Conservation (phyloP, 1,284 basidiomycete genomes). For the Ceratobasidium sp. region DNA sequence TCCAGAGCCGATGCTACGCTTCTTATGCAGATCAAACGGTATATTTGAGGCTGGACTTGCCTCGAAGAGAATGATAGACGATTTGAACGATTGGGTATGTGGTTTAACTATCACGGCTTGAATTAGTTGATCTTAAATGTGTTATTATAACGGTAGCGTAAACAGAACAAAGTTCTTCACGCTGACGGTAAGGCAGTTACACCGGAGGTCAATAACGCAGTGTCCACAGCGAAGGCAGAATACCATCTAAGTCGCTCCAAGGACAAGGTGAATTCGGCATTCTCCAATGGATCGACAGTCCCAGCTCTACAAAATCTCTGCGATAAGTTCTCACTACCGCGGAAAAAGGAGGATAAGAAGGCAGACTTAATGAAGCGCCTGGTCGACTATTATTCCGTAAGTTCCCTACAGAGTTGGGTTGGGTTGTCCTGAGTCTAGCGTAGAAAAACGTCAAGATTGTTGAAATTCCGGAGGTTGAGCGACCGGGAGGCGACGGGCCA, state of each 20-base stretch:
- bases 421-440: too few relatives aligned
- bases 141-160: background rate
- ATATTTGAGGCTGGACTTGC: background rate
- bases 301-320: background rate
- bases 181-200: background rate
- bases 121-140: background rate
- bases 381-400: background rate
- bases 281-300: background rate
- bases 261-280: background rate
- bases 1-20: background rate
- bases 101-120: background rate
- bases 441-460: background rate
- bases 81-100: background rate
- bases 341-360: background rate
- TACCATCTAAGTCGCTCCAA: background rate
- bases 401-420: background rate
- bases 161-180: background rate
- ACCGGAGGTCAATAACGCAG: background rate
- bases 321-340: background rate
- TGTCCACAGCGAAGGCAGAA: background rate
- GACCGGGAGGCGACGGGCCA: background rate
- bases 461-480: background rate
- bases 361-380: background rate
- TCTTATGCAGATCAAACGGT: background rate
- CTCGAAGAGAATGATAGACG: background rate